A percentile compares a stretch with the other conserved stretches of the same genome.
These are phyloP conservation scores for Monilinia vaccinii-corymbosi DNA, from an alignment of 2,329 filamentous ascomycete genomes.

Conservation along the genomic window DNA sequence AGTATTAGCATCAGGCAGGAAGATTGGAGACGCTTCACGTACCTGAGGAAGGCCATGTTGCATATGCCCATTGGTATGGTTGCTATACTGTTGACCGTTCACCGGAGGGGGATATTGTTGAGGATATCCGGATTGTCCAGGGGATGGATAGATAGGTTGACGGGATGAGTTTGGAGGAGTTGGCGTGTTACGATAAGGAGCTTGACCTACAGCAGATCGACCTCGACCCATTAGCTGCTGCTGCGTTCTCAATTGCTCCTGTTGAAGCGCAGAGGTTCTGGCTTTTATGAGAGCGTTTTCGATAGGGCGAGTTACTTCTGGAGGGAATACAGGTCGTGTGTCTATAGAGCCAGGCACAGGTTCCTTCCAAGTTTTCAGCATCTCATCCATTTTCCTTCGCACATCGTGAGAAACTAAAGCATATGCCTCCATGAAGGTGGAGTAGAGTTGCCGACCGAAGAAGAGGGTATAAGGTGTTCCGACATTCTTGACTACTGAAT, in stretches of 20 bases:
- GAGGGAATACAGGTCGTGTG: constrained; percentile 81
- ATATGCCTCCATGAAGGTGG: constrained; percentile 95
- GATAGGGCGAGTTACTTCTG: constrained; percentile 80
- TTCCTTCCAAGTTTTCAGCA: constrained; percentile 97
- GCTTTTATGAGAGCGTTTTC: constrained; percentile 91
- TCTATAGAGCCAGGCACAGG: constrained; percentile 90
- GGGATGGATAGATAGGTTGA: constrained; percentile 32
- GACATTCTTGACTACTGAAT: constrained; percentile 98
- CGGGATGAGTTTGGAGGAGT: constrained; percentile 53
- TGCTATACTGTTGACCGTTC: constrained; percentile 20
- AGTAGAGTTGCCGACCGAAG: constrained; percentile 82
- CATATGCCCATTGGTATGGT: constrained; percentile 16
- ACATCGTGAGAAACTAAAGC: constrained; percentile 75
- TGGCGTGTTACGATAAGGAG: constrained; percentile 61
- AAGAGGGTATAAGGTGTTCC: constrained; percentile 96
- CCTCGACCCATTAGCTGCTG: constrained; percentile 44
- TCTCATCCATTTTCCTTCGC: constrained; percentile 87
- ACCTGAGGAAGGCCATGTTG: constrained; percentile 25
- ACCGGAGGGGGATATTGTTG: constrained; percentile 26
- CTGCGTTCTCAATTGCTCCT: constrained; percentile 46
- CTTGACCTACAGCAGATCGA: constrained; percentile 42
- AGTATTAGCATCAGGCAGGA: constrained; percentile 11
- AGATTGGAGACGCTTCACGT: constrained; percentile 10
- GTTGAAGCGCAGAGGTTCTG: constrained; percentile 49
- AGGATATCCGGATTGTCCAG: constrained; percentile 26